A percentile compares a stretch with the other conserved stretches of the same genome.
phyloP scores from a whole-genome alignment of 2,329 filamentous ascomycete genomes.

The Tolypocladium pustulatum region DNA sequence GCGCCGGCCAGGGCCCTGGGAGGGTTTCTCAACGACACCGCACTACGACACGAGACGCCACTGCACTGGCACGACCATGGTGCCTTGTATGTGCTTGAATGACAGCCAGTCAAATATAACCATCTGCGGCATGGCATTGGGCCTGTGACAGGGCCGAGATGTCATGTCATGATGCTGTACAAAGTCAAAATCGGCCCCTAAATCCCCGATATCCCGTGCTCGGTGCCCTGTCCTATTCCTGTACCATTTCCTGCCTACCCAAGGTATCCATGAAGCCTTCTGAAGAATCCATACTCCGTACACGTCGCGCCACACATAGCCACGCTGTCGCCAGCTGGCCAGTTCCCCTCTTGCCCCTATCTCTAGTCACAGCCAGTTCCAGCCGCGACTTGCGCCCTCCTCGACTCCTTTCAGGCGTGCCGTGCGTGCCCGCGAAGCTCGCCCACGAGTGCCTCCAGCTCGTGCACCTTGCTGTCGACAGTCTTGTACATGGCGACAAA shows the following conservation, averaged over 20 bases:
- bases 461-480: constrained; percentile 33
- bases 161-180: neutral
- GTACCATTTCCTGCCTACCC: neutral
- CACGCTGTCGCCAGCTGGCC: neutral
- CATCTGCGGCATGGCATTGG: neutral
- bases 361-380: neutral
- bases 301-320: neutral
- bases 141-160: neutral
- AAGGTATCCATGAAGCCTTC: neutral
- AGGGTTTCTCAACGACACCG: neutral
- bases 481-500: constrained; percentile 42
- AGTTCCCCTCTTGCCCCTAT: neutral
- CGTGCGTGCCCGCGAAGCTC: constrained; percentile 17
- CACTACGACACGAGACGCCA: neutral
- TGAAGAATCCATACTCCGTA: neutral
- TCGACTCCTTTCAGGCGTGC: neutral
- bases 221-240: neutral
- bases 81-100: neutral
- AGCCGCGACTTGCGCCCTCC: neutral
- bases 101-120: neutral
- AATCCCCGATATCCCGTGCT: neutral
- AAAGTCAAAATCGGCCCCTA: too few species aligned
- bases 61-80: neutral
- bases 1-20: neutral
- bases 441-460: constrained; percentile 25